A percentile compares a stretch with the other conserved stretches of the same genome.
phyloP scores from a whole-genome alignment of 768 basidiomycete genomes.

The Podaxis mareebaensis region DNA sequence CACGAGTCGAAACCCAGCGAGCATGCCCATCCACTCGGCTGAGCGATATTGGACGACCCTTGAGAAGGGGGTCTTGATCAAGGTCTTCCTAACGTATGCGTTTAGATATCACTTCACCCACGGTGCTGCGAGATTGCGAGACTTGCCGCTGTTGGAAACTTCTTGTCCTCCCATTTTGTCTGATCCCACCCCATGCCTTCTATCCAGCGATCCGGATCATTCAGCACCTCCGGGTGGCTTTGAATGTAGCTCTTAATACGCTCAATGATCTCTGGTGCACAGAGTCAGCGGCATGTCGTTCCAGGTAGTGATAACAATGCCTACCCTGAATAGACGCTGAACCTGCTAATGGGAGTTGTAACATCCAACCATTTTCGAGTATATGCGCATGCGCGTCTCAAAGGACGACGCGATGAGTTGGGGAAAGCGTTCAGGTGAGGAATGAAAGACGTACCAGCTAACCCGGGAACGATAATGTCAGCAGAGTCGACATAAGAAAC shows the following conservation, averaged over 20 bases:
- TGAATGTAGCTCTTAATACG: slow-evolving; percentile 60
- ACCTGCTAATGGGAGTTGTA: slow-evolving; percentile 60
- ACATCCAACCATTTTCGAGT: slow-evolving; percentile 70
- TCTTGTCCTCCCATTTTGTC: slow-evolving; percentile 63
- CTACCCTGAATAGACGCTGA: slow-evolving; percentile 61
- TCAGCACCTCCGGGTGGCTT: slow-evolving; percentile 53
- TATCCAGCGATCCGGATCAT: slow-evolving; percentile 67
- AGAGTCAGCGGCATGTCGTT: background rate
- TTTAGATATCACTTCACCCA: background rate
- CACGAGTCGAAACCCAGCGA: slow-evolving; percentile 78
- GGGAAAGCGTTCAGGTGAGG: background rate
- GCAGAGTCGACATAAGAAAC: slow-evolving; percentile 22
- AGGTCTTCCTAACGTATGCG: slow-evolving; percentile 59
- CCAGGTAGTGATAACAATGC: background rate
- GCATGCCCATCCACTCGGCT: slow-evolving; percentile 83
- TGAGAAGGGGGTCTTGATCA: slow-evolving; percentile 65
- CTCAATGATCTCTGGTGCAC: slow-evolving; percentile 56
- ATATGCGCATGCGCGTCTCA: slow-evolving; percentile 83
- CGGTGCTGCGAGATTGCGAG: background rate
- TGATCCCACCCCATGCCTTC: slow-evolving; percentile 95
- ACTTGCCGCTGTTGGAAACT: slow-evolving; percentile 75
- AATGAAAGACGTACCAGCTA: slow-evolving; percentile 52
- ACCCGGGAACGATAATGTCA: slow-evolving; percentile 67
- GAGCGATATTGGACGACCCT: slow-evolving; percentile 71
- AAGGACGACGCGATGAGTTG: background rate